Evolutionary conservation across 2,329 filamentous ascomycete species (phyloP), one percentile per base, ranked within the genome.

Genomic region (Exutisphaerella laricina): DNA sequence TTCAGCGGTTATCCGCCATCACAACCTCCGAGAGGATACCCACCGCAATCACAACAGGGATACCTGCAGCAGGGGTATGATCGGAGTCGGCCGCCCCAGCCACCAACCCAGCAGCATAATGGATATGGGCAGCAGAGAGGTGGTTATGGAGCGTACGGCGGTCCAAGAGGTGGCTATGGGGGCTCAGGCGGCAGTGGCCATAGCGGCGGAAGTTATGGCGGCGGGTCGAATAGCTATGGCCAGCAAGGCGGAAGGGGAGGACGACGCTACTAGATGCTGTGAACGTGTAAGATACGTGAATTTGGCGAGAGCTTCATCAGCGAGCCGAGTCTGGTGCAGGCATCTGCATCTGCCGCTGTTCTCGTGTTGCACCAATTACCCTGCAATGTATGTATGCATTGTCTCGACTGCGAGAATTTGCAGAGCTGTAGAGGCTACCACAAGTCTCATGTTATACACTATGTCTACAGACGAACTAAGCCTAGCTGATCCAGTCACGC

Each of bases 71-170:
- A 22, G 39, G 46, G 23, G 13, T 38, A 44, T 17, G 41, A 39
- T 10, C 25, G 41, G 43, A 5, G 33, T 10, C 18, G 41, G 5
- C 33, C 18, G 5, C 41, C 41, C 4, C 35, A 18, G 3, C 28
- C 34, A 5, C 51, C 55, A n/a, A 46, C 46, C 8, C n/a, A n/a
- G n/a, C n/a, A n/a, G n/a, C 53, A 53, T 29, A 49, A 50, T n/a
- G 51, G 53, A 1, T 54, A 57, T 41, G 52, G 50, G 14, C 31
- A 55, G 2, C 31, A 55, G 2, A 47, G 53, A 13, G 58, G 58
- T 17, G 49, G 49, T 29, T 35, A 48, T 35, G 40, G 48, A 21
- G 42, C 59, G 5, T 56, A 60, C 9, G 47, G 56, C 8, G 47
- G 56, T 18, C 50, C 55, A 25, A 28, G 45, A 32, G 59, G 58